Conservation (phyloP, 2,329 filamentous ascomycete species). For the Colletotrichum tropicale region DNA sequence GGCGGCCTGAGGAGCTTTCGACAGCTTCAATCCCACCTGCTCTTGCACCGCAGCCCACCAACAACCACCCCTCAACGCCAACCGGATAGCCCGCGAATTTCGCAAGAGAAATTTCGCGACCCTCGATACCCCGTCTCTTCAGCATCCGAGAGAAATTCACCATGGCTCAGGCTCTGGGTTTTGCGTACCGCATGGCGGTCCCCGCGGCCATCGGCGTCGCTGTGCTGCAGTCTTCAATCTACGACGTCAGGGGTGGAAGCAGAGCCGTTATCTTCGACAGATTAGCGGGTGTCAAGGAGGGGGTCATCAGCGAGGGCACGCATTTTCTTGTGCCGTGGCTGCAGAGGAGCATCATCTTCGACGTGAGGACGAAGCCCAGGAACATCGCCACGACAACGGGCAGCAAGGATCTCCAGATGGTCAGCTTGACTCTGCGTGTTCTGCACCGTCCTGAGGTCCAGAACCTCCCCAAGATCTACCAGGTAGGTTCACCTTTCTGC, state of each 20-base stretch:
- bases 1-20: constrained; percentile 16
- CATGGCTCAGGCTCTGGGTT: constrained; percentile 59
- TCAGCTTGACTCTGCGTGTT: constrained; percentile 95
- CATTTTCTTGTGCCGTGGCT: constrained; percentile 97
- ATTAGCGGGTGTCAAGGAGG: constrained; percentile 87
- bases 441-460: constrained; percentile 93
- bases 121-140: not conserved
- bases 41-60: not conserved
- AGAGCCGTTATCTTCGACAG: constrained; percentile 98
- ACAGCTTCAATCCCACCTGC: constrained; percentile 8
- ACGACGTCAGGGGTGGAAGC: constrained; percentile 95
- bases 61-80: not conserved
- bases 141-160: not conserved
- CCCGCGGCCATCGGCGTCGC: constrained; percentile 73
- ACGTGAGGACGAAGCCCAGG: constrained; percentile 95
- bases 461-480: constrained; percentile 95
- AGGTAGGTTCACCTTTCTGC: constrained; percentile 63
- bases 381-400: constrained; percentile 98
- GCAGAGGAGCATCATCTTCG: constrained; percentile 92
- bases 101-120: not conserved
- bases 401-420: constrained; percentile 99
- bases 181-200: constrained; percentile 72
- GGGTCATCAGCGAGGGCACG: constrained; percentile 92
- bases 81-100: constrained; percentile 11
- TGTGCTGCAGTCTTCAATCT: constrained; percentile 79